Evolutionary conservation across 2,329 filamentous ascomycete genomes (phyloP).

Genomic region (Fusarium udum): DNA sequence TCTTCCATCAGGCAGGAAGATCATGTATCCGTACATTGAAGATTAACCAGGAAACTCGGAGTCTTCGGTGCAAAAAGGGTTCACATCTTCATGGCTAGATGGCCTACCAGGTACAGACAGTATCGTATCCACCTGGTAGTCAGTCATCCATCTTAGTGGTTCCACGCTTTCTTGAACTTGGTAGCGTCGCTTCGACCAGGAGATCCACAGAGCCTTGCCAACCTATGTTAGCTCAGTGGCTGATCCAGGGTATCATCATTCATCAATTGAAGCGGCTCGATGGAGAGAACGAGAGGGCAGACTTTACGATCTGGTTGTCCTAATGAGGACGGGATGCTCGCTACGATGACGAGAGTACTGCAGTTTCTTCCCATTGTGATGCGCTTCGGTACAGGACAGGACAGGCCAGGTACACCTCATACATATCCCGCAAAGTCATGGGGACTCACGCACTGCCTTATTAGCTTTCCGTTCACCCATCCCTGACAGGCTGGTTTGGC

Average conservation of each 20-base stretch:
- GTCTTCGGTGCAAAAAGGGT: constrained; percentile 31
- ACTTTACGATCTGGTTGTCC: constrained; percentile 27
- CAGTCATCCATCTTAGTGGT: constrained; percentile 22
- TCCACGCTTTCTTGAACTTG: constrained; percentile 29
- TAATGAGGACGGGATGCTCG: constrained; percentile 16
- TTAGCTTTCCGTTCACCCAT: constrained; percentile 15
- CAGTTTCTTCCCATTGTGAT: not conserved
- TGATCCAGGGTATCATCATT: constrained; percentile 23
- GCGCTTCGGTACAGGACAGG: not conserved
- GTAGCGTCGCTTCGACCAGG: constrained; percentile 23
- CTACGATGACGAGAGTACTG: constrained; percentile 12
- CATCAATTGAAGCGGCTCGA: constrained; percentile 22
- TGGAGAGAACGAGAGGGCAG: constrained; percentile 24
- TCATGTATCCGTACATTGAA: not conserved
- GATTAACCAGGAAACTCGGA: constrained; percentile 15
- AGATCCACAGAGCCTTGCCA: constrained; percentile 26
- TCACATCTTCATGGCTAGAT: constrained; percentile 5
- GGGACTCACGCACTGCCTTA: constrained; percentile 8
- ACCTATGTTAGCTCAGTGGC: constrained; percentile 30
- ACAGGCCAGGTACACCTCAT: not conserved
- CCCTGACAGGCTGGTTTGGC: constrained; percentile 21
- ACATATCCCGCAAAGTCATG: not conserved
- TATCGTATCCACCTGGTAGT: not conserved
- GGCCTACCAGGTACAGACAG: constrained; percentile 6
- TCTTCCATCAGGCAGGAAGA: not conserved